Evolutionary conservation across 345 rosid genomes (phyloP), one percentile per base, ranked within the genome.

Genomic region (Salix purpurea): DNA sequence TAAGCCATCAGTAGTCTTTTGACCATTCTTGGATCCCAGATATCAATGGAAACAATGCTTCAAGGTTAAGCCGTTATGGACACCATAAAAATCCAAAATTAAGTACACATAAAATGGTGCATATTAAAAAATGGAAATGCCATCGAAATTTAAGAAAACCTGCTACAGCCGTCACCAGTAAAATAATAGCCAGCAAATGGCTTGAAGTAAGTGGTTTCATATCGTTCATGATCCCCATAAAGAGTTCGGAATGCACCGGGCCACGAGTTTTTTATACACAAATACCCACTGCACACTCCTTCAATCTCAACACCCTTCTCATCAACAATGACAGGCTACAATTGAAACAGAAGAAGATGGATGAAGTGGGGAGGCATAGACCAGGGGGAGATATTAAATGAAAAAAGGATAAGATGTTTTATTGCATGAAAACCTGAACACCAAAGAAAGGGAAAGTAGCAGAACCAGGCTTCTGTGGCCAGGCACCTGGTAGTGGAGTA

Each of bases 391-490:
- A 61, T n/a, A 44, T 50, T 16, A 24, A 24, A 44, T 34, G 13
- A 26, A 71, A 32, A 71, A 40, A 11, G 7, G 14, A 18, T 18
- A 54, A 75, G 48, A 44, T 12, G 26, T 44, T 60, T 69, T 21
- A 65, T 42, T 14, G 30, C 14, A 13, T 71, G 78, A 81, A 74
- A 52, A 96, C 99, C 99, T 91, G 96, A 81, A 96, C 96, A 74
- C 99, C 99, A 74, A 96, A 96, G 92, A 96, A 96, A 73, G 99
- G 99, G 86, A 96, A 96, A 79, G 99, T 96, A 61, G 97, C 99
- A 73, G 99, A 96, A 80, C 99, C 98, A 84, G 99, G 99, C 84
- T 96, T 96, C 87, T 92, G 99, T 0, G 97, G 94, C 99, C 99
- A 96, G 73, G 98, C 99, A 79, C 98, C 98, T 9, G 99, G 98